A percentile compares a stretch with the other conserved stretches of the same genome.
phyloP scores from a whole-genome alignment of 257 asterid genomes.

The Ligustrum vulgare region DNA sequence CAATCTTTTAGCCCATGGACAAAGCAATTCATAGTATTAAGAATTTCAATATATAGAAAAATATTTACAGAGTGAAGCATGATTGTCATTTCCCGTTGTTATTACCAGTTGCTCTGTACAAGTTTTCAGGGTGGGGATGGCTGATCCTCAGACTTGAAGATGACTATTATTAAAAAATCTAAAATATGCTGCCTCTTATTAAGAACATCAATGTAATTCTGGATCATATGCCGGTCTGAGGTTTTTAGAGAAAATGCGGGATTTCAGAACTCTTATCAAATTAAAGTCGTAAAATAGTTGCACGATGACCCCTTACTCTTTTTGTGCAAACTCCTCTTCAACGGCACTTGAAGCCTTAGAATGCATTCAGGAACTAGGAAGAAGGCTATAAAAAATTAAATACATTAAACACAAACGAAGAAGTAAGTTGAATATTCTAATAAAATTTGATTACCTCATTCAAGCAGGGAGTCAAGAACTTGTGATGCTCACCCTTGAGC shows the following conservation, averaged over 20 bases:
- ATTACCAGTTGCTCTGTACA: not conserved
- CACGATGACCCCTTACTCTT: not conserved
- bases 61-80: not conserved
- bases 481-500: too few species aligned
- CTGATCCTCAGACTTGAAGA: slow-evolving; percentile 47
- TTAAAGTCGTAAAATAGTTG: not conserved
- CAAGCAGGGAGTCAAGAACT: too few species aligned
- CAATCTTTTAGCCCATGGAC: slow-evolving; percentile 7
- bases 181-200: slow-evolving; percentile 68
- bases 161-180: slow-evolving; percentile 58
- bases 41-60: slow-evolving; percentile 17
- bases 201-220: slow-evolving; percentile 59
- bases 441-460: too few species aligned
- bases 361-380: too few species aligned
- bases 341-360: too few species aligned
- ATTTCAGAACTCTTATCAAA: slow-evolving; percentile 7
- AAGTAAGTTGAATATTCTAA: too few species aligned
- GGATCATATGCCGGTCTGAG: slow-evolving; percentile 69
- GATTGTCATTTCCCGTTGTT: not conserved
- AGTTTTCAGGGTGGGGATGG: slow-evolving; percentile 12
- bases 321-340: too few species aligned
- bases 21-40: not conserved
- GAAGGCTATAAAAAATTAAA: too few species aligned
- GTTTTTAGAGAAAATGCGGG: slow-evolving; percentile 80
- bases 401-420: too few species aligned